Conservation (phyloP, 306 rosid species). For the Coriaria nepalensis region DNA sequence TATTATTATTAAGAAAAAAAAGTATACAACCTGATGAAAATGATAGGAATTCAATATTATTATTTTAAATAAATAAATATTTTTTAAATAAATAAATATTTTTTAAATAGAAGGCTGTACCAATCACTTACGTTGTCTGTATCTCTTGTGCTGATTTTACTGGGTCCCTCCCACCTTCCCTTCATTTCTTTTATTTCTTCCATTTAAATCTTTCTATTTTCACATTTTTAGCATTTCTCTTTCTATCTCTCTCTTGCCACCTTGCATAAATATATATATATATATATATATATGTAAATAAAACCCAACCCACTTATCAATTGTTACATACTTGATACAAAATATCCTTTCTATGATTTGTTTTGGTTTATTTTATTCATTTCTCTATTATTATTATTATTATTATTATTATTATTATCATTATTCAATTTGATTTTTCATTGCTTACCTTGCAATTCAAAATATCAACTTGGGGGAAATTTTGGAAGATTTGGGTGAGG, state of each 20-base stretch:
- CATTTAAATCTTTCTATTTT: constrained; percentile 13
- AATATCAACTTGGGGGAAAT: constrained; percentile 47
- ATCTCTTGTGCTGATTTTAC: constrained; percentile 64
- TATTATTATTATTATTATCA: neutral
- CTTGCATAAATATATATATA: neutral
- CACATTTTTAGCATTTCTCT: constrained; percentile 1
- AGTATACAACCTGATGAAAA: no score
- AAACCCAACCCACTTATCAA: constrained; percentile 21
- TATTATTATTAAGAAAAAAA: no score
- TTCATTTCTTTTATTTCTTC: constrained; percentile 22
- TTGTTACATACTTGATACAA: constrained; percentile 20
- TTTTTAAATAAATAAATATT: no score
- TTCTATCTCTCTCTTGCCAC: constrained; percentile 1
- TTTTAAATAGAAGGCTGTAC: neutral
- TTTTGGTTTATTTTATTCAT: constrained; percentile 15
- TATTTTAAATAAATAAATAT: no score
- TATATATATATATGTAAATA: constrained; percentile 15
- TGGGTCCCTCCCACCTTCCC: constrained; percentile 28
- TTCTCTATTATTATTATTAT: constrained; percentile 7
- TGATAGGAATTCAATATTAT: no score
- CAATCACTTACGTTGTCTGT: constrained; percentile 72
- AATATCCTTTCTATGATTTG: constrained; percentile 9
- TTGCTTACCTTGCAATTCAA: constrained; percentile 76
- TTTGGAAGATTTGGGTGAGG: constrained; percentile 62
- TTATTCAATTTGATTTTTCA: constrained; percentile 18